Percentiles rank a stretch among this genome's conserved stretches.
phyloP scores from a whole-genome alignment of 768 basidiomycete species.

The Hypholoma sublateritium region DNA sequence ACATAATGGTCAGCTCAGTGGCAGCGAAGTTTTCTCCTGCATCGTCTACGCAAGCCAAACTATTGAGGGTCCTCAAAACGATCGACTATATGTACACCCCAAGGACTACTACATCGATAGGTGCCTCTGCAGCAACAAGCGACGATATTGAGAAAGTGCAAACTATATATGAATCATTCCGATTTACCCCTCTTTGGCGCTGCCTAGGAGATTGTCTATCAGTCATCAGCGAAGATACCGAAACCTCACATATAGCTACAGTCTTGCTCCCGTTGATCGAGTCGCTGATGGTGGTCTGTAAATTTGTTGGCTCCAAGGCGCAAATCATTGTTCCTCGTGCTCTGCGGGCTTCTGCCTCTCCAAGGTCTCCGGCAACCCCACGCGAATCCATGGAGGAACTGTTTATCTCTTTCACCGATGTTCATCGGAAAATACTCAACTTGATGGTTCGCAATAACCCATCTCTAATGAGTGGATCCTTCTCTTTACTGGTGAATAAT shows the following conservation, averaged over 20 bases:
- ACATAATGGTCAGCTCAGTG: slow-evolving; percentile 61
- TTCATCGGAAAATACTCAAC: slow-evolving; percentile 91
- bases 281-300: slow-evolving; percentile 97
- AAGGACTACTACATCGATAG: slow-evolving; percentile 31
- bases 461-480: slow-evolving; percentile 96
- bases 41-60: slow-evolving; percentile 94
- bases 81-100: slow-evolving; percentile 95
- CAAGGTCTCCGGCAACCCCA: slow-evolving; percentile 64
- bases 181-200: slow-evolving; percentile 86
- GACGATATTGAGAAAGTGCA: slow-evolving; percentile 81
- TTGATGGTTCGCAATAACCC: slow-evolving; percentile 99
- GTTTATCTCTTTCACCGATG: slow-evolving; percentile 91
- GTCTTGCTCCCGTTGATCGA: slow-evolving; percentile 94
- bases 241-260: slow-evolving; percentile 86
- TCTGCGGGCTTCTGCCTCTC: slow-evolving; percentile 66
- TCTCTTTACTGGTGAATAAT: slow-evolving; percentile 94
- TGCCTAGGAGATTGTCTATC: slow-evolving; percentile 87
- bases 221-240: slow-evolving; percentile 75
- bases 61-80: slow-evolving; percentile 92
- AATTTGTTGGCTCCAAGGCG: slow-evolving; percentile 78
- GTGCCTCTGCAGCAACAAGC: slow-evolving; percentile 29
- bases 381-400: slow-evolving; percentile 85
- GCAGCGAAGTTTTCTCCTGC: slow-evolving; percentile 92
- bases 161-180: slow-evolving; percentile 88
- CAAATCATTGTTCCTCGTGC: slow-evolving; percentile 46